Evolutionary conservation across 768 basidiomycete genomes (phyloP).

Genomic region (Lepiota venenata): DNA sequence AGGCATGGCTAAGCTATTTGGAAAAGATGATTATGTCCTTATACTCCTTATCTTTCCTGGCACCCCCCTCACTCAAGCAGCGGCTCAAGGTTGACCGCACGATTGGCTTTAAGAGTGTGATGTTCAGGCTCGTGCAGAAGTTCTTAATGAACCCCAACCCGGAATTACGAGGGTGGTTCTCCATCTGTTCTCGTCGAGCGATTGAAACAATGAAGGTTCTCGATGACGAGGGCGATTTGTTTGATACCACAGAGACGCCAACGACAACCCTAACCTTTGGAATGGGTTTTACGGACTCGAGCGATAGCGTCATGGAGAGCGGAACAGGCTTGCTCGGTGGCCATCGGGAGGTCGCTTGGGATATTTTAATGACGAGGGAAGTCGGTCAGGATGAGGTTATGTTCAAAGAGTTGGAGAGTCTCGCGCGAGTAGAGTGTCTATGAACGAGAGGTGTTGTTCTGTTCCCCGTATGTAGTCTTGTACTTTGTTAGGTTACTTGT

Average conservation of each 20-base stretch:
- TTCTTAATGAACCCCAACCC: slow-evolving; percentile 47
- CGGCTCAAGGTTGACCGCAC: slow-evolving; percentile 61
- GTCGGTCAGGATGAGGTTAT: slow-evolving; percentile 58
- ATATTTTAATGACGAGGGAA: slow-evolving; percentile 67
- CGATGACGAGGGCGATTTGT: slow-evolving; percentile 72
- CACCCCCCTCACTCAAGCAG: slow-evolving; percentile 71
- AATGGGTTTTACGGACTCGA: slow-evolving; percentile 80
- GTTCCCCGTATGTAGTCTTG: slow-evolving; percentile 10
- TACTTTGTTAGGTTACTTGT: slow-evolving; percentile 1
- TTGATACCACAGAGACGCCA: slow-evolving; percentile 64
- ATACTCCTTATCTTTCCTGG: slow-evolving; percentile 83
- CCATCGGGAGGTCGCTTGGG: slow-evolving; percentile 68
- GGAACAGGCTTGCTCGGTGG: slow-evolving; percentile 76
- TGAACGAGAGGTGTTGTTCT: slow-evolving; percentile 18
- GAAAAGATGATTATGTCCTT: slow-evolving; percentile 81
- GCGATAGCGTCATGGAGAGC: slow-evolving; percentile 60
- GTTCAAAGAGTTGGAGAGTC: slow-evolving; percentile 78
- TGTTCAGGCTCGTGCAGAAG: slow-evolving; percentile 70
- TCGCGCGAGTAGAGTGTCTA: slow-evolving; percentile 69
- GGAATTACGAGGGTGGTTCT: slow-evolving; percentile 51
- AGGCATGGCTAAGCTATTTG: slow-evolving; percentile 73
- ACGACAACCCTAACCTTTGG: slow-evolving; percentile 71
- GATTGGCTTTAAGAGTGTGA: slow-evolving; percentile 65
- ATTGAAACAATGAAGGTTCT: slow-evolving; percentile 77
- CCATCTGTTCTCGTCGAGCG: slow-evolving; percentile 58